Base-by-base conservation (phyloP, 495 filamentous ascomycete species). In the Hypoxylon fuscum region DNA sequence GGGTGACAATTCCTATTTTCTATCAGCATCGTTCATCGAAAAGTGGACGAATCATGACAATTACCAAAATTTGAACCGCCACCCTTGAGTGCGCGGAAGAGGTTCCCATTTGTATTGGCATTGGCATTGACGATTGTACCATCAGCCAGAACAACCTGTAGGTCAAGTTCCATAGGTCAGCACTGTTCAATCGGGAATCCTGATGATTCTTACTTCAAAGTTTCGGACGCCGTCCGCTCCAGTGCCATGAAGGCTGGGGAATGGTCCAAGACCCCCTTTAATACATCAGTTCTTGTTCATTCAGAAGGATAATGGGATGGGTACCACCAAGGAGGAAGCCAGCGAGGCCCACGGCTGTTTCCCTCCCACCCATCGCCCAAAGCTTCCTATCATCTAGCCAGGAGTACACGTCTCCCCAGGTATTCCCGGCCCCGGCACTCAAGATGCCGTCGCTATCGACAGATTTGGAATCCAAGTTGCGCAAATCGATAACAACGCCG, bases 1-100 rank as follows among this genome's bases (percentile, higher is more conserved):
- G 31, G n/a, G 31, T 34, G 2, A 34, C 31, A 11, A 34, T 34
- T 7, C 31, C 31, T 34, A 34, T 34, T 4, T 3, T 11, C 31
- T 2, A 34, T 34, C 10, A 34, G 31, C 10, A 34, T 11, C 10
- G n/a, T 12, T 11, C 31, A 34, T 34, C 31, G 10, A 2, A 34
- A 34, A 34, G 31, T 34, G 8, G 3, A 34, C 10, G 2, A 34
- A 11, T 34, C 10, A 34, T 11, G 10, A 9, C 4, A 29, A 34
- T 2, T 71, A 6, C 85, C 84, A 45, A 85, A 85, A 71, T 83
- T 86, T 62, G 79, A 82, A 52, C 74, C 78, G 12, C 83, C 84
- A 3, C 83, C 84, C 67, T 83, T 84, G 52, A 88, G 68, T 17
- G 85, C 84, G 75, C 78, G 80, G 74, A 74, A 87, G 1, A 88